A percentile compares a stretch with the other conserved stretches of the same genome.
Evolutionary conservation across 78 protist species (phyloP).

Genomic region (Cavenderia fasciculata): DNA sequence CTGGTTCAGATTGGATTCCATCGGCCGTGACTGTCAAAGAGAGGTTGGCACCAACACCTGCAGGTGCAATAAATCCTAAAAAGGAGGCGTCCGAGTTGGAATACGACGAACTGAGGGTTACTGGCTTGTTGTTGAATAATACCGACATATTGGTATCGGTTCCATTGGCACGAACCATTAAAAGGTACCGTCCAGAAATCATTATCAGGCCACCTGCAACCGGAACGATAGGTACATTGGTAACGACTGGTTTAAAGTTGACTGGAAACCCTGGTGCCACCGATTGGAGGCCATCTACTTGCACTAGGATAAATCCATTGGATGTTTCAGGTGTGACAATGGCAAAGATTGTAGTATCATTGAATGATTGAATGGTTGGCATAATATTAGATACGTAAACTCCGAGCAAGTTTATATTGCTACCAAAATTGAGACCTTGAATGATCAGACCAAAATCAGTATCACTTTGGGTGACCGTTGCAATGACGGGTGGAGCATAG

Average conservation of each 20-base stretch:
- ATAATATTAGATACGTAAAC: too few species aligned
- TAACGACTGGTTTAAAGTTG: background rate
- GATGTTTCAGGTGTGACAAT: background rate
- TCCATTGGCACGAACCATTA: background rate
- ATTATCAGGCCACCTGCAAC: background rate
- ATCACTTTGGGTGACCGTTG: too few species aligned
- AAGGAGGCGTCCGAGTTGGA: too few species aligned
- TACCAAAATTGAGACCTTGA: too few species aligned
- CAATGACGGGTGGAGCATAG: too few species aligned
- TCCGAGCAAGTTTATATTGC: too few species aligned
- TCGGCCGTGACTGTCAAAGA: background rate
- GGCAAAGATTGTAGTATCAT: background rate
- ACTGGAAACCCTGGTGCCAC: background rate
- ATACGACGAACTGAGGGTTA: background rate
- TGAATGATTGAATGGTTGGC: background rate
- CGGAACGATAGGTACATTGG: background rate
- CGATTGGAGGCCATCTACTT: background rate
- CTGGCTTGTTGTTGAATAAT: too few species aligned
- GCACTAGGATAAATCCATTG: background rate
- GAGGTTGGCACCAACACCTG: constrained; percentile 14
- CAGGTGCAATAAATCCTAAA: too few species aligned
- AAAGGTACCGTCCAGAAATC: background rate
- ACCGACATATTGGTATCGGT: too few species aligned
- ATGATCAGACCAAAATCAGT: too few species aligned
- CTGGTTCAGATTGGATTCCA: background rate